Percentiles rank a stretch among this genome's conserved stretches.
Conservation (phyloP, 2,329 filamentous ascomycete genomes). For the Nectriaceae sp. region DNA sequence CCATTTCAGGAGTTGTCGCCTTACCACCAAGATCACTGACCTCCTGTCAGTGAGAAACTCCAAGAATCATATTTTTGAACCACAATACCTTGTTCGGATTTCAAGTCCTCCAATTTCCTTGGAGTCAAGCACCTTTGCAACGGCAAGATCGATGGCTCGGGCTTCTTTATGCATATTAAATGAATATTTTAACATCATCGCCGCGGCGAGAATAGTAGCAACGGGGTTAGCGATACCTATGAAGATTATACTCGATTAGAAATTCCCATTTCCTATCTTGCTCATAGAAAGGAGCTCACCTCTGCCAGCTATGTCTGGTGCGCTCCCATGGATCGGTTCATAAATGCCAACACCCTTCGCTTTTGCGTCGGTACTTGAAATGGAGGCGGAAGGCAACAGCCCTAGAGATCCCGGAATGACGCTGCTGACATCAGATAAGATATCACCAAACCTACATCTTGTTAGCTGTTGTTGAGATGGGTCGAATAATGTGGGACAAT, state of each 20-base stretch:
- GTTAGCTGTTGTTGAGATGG: no score
- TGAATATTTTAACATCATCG: not conserved
- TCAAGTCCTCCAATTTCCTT: conserved; percentile 40
- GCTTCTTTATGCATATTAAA: not conserved
- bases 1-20: conserved; percentile 65
- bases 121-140: conserved; percentile 61
- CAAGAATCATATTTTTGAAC: no score
- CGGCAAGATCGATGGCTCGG: not conserved
- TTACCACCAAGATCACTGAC: conserved; percentile 70
- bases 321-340: not conserved
- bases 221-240: not conserved
- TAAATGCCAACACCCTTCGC: not conserved
- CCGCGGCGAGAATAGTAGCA: not conserved
- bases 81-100: conserved; percentile 60
- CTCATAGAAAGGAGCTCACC: no score
- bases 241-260: no score
- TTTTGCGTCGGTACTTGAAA: not conserved
- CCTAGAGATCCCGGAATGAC: not conserved
- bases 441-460: not conserved
- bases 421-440: not conserved
- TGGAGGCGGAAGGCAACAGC: not conserved
- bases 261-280: no score
- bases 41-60: no score
- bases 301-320: not conserved
- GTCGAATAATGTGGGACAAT: no score